Percentiles rank a stretch among this genome's conserved stretches.
phyloP scores from a whole-genome alignment of 1,284 basidiomycete species.

The Puccinia hordei region DNA sequence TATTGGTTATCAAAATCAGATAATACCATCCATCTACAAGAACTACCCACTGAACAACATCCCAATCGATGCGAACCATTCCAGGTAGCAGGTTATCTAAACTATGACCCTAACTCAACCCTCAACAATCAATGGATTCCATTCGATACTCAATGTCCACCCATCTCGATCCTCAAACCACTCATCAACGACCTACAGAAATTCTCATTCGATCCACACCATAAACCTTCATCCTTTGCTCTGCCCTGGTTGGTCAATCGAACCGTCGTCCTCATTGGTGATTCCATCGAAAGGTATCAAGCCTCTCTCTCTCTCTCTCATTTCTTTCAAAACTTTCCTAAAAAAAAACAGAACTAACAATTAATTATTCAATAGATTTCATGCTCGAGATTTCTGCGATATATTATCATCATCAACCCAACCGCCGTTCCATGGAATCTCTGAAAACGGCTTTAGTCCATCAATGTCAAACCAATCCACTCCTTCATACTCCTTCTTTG shows the following conservation, averaged over 20 bases:
- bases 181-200: not conserved
- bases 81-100: too few relatives aligned
- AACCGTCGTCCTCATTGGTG: slow-evolving; percentile 36
- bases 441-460: slow-evolving; percentile 25
- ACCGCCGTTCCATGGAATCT: slow-evolving; percentile 9
- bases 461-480: not conserved
- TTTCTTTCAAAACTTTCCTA: not conserved
- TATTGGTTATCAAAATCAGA: too few relatives aligned
- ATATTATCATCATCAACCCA: slow-evolving; percentile 3
- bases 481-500: slow-evolving; percentile 22
- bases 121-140: too few relatives aligned
- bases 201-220: not conserved
- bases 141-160: too few relatives aligned
- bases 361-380: slow-evolving; percentile 24
- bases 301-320: not conserved
- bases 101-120: too few relatives aligned
- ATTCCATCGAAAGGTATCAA: slow-evolving; percentile 39
- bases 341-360: not conserved
- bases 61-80: too few relatives aligned
- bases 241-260: slow-evolving; percentile 40
- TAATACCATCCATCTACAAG: too few relatives aligned
- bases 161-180: not conserved
- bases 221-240: not conserved
- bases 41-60: too few relatives aligned
- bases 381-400: slow-evolving; percentile 41